These are phyloP conservation scores for Trametes pubescens DNA, from an alignment of 1,284 basidiomycete species.

Conservation along the genomic window DNA sequence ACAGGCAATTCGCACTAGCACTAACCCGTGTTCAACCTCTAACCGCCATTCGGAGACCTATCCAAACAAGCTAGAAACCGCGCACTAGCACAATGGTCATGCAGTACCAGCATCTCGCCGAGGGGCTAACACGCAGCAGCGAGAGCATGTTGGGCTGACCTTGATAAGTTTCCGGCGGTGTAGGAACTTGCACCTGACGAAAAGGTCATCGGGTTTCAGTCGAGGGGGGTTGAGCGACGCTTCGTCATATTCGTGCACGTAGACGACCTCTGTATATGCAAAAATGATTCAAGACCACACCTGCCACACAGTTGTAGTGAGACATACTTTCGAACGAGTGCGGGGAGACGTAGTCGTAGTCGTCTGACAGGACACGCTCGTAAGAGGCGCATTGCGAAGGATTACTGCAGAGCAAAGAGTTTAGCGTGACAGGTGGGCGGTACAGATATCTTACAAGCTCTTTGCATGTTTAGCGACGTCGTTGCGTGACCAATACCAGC, in stretches of 20 bases:
- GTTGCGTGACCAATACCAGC: slow-evolving; percentile 31
- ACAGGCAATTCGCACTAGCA: too few relatives aligned
- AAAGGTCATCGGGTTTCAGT: slow-evolving; percentile 24
- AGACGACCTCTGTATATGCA: slow-evolving; percentile 1
- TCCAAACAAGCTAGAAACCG: too few relatives aligned
- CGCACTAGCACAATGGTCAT: too few relatives aligned
- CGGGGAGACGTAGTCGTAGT: slow-evolving; percentile 27
- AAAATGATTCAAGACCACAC: neutral
- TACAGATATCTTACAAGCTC: slow-evolving; percentile 21
- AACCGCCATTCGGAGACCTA: too few relatives aligned
- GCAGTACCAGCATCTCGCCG: too few relatives aligned
- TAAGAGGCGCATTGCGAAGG: slow-evolving; percentile 15
- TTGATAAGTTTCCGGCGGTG: slow-evolving; percentile 6
- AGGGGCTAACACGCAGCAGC: too few relatives aligned
- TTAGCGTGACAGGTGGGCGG: too few relatives aligned
- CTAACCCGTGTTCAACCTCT: too few relatives aligned
- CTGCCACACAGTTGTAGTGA: neutral
- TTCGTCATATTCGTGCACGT: slow-evolving; percentile 32
- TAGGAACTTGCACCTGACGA: slow-evolving; percentile 20
- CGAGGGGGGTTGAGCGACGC: slow-evolving; percentile 23
- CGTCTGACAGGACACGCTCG: slow-evolving; percentile 34
- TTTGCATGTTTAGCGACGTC: slow-evolving; percentile 18
- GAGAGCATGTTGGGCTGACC: slow-evolving; percentile 1
- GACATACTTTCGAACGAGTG: slow-evolving; percentile 24
- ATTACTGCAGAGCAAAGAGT: slow-evolving; percentile 8